Evolutionary conservation across 1,139 yeast species (phyloP), one percentile per base, ranked within the genome.

Genomic region (Diutina scorzettiae): DNA sequence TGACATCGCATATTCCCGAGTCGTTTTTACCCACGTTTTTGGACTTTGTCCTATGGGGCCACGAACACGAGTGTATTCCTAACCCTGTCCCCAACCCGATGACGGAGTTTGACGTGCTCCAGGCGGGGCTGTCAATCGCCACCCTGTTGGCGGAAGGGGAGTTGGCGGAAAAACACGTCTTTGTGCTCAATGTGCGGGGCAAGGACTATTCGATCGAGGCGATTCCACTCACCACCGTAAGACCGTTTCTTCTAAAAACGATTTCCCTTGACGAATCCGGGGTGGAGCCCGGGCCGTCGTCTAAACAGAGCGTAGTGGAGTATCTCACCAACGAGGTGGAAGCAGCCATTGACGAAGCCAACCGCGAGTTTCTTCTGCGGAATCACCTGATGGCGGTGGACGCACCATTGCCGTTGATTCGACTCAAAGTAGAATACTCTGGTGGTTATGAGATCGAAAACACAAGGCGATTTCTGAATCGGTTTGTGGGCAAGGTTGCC

Each of bases 121-220:
- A 89, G 56, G 94, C 96, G 0, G 99, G 99, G 0, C 85, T 96
- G 2, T 84, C 96, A 0, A 83, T 91, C 16, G 97, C 95, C 0
- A 91, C 99, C 0, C 81, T 95, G 12, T 64, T 93, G 32, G 76
- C 83, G 43, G 94, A 83, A 43, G 95, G 94, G 3, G 99, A 91
- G 55, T 73, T 86, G 0, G 70, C 76, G 12, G 76, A 73, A 30
- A 93, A 91, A 55, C 71, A 76, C 53, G 89, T 80, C 0, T 89
- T 83, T 44, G 64, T 91, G 1, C 51, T 93, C 49, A 76, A 74
- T 41, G 64, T 91, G 17, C 69, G 72, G 27, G 80, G 79, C 3
- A 69, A 65, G 37, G 65, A 75, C 40, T 85, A 81, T 51, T 63
- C 73, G 0, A 48, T 86, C 19, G 82, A 82, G 46, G 75, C 86